Percentiles rank a stretch among this genome's conserved stretches.
Evolutionary conservation across 164 flowering plant species (phyloP).

Genomic region (Litsea cubeba): DNA sequence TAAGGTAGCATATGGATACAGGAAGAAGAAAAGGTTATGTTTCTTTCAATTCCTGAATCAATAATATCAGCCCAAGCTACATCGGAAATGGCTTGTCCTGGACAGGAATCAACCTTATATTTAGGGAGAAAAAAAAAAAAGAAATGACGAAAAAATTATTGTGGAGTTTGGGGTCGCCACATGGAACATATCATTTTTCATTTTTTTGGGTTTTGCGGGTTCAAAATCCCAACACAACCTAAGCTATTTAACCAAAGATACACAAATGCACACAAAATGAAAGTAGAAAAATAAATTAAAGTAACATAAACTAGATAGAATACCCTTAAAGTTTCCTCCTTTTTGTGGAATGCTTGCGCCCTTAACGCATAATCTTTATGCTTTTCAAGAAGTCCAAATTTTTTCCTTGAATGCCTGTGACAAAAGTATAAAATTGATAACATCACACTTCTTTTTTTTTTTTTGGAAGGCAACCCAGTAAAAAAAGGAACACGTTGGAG

Average conservation of each 20-base stretch:
- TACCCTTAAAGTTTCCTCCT: conserved; percentile 68
- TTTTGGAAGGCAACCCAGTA: too few species aligned
- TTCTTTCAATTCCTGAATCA: neutral
- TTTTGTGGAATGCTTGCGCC: conserved; percentile 59
- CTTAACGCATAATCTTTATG: conserved; percentile 87
- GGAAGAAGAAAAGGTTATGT: neutral
- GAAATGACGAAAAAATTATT: too few species aligned
- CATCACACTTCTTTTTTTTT: neutral
- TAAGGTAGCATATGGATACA: neutral
- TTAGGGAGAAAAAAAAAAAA: too few species aligned
- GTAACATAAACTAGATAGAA: neutral
- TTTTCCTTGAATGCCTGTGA: conserved; percentile 48
- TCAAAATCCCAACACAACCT: too few species aligned
- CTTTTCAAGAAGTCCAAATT: conserved; percentile 78
- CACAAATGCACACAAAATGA: too few species aligned
- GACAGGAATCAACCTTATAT: neutral
- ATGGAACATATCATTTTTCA: too few species aligned
- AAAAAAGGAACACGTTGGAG: neutral
- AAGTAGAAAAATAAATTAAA: neutral
- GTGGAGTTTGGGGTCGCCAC: too few species aligned
- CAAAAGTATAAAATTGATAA: conserved; percentile 2
- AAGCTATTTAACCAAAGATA: neutral
- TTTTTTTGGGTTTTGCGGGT: too few species aligned
- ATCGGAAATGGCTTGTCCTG: neutral
- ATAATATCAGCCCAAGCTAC: too few species aligned